Evolutionary conservation across 2,329 filamentous ascomycete genomes (phyloP).

Genomic region (Epichloe uncinata): DNA sequence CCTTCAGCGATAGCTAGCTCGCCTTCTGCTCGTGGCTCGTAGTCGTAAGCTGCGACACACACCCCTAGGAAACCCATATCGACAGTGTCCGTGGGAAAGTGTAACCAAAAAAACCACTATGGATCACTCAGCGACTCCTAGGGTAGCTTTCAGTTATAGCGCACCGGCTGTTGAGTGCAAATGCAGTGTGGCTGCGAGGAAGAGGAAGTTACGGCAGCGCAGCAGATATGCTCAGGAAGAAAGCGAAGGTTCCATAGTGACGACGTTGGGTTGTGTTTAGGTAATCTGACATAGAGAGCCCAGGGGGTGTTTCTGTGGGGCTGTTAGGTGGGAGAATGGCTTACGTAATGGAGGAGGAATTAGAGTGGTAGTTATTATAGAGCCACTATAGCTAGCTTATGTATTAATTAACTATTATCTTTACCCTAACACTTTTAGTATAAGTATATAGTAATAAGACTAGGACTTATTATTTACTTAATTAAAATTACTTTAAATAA

Average conservation of each 20-base stretch:
- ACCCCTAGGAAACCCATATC: constrained; percentile 85
- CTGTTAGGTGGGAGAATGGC: too few relatives aligned
- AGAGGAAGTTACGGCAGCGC: not conserved
- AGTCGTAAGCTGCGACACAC: constrained; percentile 86
- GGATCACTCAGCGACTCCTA: not conserved
- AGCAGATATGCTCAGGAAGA: not conserved
- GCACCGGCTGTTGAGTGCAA: not conserved
- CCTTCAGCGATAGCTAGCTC: constrained; percentile 78
- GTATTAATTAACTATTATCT: too few relatives aligned
- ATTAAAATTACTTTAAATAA: too few relatives aligned
- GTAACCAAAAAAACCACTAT: not conserved
- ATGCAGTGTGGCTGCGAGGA: not conserved
- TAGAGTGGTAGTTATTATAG: too few relatives aligned
- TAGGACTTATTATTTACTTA: too few relatives aligned
- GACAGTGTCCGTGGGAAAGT: constrained; percentile 1
- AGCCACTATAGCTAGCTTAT: too few relatives aligned
- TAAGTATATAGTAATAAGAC: too few relatives aligned
- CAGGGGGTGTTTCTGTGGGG: not conserved
- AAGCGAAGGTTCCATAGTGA: not conserved
- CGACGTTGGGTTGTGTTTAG: constrained; percentile 5
- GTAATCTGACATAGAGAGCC: not conserved
- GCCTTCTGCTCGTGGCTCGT: constrained; percentile 71
- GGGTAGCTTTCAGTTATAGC: not conserved
- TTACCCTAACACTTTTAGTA: too few relatives aligned
- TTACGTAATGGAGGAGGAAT: too few relatives aligned